phyloP scores from a whole-genome alignment of 139 green algal genomes.

The Edaphochlamys debaryana region DNA sequence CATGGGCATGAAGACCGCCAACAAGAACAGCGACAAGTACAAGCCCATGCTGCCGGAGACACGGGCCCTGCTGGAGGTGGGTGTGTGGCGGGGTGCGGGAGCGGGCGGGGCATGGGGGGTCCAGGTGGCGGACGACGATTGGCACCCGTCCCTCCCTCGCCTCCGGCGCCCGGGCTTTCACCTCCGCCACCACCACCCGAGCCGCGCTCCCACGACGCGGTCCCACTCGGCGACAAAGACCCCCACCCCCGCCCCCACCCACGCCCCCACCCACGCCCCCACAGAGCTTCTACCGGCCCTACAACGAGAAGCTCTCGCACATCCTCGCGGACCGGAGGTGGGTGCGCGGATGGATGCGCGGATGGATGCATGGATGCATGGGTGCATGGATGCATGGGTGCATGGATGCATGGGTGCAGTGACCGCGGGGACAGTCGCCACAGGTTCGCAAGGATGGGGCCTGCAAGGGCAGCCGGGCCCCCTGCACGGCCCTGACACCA shows the following conservation, averaged over 20 bases:
- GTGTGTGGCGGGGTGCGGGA: background rate
- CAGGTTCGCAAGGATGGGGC: no score
- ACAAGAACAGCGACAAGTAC: slow-evolving; percentile 46
- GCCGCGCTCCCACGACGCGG: no score
- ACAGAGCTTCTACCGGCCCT: slow-evolving; percentile 34
- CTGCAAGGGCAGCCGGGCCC: no score
- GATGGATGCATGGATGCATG: background rate
- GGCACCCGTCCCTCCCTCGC: no score
- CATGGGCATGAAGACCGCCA: slow-evolving; percentile 38
- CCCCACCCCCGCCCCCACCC: background rate
- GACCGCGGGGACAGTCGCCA: no score
- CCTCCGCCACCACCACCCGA: no score
- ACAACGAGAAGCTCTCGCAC: slow-evolving; percentile 20
- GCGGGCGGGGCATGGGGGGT: no score
- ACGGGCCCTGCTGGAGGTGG: slow-evolving; percentile 26
- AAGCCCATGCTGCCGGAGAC: slow-evolving; percentile 25
- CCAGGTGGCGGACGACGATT: no score
- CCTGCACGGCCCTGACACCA: no score
- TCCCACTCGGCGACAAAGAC: no score
- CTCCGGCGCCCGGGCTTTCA: no score
- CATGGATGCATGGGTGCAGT: background rate
- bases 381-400: background rate
- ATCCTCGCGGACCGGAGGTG: slow-evolving; percentile 5
- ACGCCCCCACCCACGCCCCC: background rate
- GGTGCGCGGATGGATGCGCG: background rate